A percentile compares a stretch with the other conserved stretches of the same genome.
These are phyloP conservation scores for Termitomyces sp. DNA, from an alignment of 768 basidiomycete genomes.

Conservation along the genomic window DNA sequence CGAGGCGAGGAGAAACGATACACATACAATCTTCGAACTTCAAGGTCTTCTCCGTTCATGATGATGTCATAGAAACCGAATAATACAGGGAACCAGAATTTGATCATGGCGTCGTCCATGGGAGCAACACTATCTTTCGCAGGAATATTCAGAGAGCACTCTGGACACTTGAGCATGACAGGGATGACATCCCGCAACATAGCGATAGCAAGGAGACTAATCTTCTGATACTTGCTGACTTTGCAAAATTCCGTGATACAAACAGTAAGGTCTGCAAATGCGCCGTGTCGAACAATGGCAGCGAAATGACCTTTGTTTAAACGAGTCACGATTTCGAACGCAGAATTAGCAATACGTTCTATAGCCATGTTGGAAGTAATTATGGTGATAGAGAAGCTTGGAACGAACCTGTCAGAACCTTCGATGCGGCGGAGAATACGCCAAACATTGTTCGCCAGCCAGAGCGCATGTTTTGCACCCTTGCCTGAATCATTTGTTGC, in stretches of 20 bases:
- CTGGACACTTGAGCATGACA: conserved; percentile 82
- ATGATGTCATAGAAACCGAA: conserved; percentile 99
- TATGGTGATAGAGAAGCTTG: conserved; percentile 1
- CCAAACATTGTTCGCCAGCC: conserved; percentile 99
- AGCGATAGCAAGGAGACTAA: conserved; percentile 91
- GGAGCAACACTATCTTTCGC: conserved; percentile 24
- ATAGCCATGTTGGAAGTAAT: conserved; percentile 8
- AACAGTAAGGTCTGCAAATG: conserved; percentile 92
- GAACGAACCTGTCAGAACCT: conserved; percentile 73
- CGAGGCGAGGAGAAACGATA: neutral
- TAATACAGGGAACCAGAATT: conserved; percentile 94
- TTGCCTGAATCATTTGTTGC: conserved; percentile 97
- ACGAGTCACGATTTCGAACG: conserved; percentile 92
- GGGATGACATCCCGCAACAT: conserved; percentile 94
- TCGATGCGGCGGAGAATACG: conserved; percentile 95
- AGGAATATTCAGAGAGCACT: conserved; percentile 36
- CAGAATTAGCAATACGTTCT: conserved; percentile 90
- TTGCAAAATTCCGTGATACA: conserved; percentile 99
- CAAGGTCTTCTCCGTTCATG: conserved; percentile 98
- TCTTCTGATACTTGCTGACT: conserved; percentile 98
- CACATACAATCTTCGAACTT: conserved; percentile 91
- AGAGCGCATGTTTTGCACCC: conserved; percentile 91
- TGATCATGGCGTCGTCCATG: conserved; percentile 85
- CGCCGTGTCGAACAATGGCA: conserved; percentile 87
- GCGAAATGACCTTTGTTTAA: conserved; percentile 88